Evolutionary conservation across 768 basidiomycete species (phyloP).

Genomic region (Tulasnella sp.): DNA sequence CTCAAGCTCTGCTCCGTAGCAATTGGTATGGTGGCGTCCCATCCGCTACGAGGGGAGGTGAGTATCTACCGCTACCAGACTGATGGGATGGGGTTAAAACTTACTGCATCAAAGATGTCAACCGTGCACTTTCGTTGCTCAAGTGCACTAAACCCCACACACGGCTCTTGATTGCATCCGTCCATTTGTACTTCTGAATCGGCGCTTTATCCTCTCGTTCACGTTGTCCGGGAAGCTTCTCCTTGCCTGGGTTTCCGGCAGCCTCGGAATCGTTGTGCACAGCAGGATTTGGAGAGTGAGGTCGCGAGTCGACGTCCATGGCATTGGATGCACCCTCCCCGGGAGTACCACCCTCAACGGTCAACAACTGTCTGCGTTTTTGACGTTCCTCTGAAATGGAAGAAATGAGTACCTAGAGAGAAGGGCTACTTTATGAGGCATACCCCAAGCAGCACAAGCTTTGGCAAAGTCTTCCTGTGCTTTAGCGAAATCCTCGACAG

Average conservation of each 20-base stretch:
- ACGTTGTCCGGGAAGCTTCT: constrained; percentile 12
- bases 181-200: constrained; percentile 62
- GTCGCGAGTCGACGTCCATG: constrained; percentile 13
- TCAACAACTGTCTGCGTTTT: constrained; percentile 28
- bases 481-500: constrained; percentile 52
- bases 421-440: constrained; percentile 20
- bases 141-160: constrained; percentile 72
- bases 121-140: constrained; percentile 69
- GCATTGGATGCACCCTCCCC: neutral
- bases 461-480: constrained; percentile 66
- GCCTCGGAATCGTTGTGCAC: constrained; percentile 11
- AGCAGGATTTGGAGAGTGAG: constrained; percentile 20
- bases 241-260: neutral
- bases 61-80: neutral
- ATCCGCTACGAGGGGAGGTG: neutral
- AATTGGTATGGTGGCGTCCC: constrained; percentile 22
- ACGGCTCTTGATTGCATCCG: constrained; percentile 63
- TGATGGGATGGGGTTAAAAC: constrained; percentile 1
- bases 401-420: neutral
- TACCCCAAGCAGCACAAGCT: constrained; percentile 58
- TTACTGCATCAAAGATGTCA: constrained; percentile 29
- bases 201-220: constrained; percentile 45
- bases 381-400: constrained; percentile 35
- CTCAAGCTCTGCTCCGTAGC: constrained; percentile 72
- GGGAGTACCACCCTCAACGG: constrained; percentile 18